Evolutionary conservation across 1,284 basidiomycete species (phyloP).

Genomic region (Bjerkandera adusta): DNA sequence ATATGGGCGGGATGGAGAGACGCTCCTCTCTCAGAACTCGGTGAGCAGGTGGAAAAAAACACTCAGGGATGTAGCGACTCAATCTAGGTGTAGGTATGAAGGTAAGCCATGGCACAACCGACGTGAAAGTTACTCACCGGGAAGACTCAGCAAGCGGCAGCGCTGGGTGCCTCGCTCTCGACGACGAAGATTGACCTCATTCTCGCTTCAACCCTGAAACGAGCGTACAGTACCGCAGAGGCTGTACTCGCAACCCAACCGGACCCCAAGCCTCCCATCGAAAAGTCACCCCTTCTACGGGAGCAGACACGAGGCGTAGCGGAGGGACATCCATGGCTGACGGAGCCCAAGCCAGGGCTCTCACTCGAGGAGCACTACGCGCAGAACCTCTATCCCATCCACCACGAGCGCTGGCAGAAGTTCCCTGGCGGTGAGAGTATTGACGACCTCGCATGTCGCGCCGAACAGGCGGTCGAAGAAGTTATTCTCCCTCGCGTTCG

Average conservation of each 20-base stretch:
- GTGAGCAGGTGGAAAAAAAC: conserved; percentile 38
- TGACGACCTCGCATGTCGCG: conserved; percentile 68
- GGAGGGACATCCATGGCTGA: conserved; percentile 61
- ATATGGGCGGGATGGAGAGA: conserved; percentile 87
- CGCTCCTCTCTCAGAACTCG: conserved; percentile 79
- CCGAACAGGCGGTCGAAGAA: conserved; percentile 54
- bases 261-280: conserved; percentile 53
- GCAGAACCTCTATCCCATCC: conserved; percentile 48
- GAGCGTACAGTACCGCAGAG: conserved; percentile 72
- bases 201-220: conserved; percentile 77
- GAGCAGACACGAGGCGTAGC: conserved; percentile 75
- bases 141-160: conserved; percentile 72
- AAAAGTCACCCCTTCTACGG: conserved; percentile 48
- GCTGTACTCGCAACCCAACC: conserved; percentile 52
- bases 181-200: conserved; percentile 61
- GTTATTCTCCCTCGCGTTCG: conserved; percentile 59
- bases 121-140: background rate
- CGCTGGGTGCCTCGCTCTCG: conserved; percentile 66
- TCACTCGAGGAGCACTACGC: conserved; percentile 51
- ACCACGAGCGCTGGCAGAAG: conserved; percentile 46
- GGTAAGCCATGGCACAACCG: conserved; percentile 35
- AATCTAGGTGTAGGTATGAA: conserved; percentile 53
- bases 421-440: conserved; percentile 76
- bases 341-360: conserved; percentile 30
- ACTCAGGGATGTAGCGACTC: background rate